These are phyloP conservation scores for Sporisorium graminicola DNA, from an alignment of 1,284 basidiomycete genomes.

Conservation along the genomic window DNA sequence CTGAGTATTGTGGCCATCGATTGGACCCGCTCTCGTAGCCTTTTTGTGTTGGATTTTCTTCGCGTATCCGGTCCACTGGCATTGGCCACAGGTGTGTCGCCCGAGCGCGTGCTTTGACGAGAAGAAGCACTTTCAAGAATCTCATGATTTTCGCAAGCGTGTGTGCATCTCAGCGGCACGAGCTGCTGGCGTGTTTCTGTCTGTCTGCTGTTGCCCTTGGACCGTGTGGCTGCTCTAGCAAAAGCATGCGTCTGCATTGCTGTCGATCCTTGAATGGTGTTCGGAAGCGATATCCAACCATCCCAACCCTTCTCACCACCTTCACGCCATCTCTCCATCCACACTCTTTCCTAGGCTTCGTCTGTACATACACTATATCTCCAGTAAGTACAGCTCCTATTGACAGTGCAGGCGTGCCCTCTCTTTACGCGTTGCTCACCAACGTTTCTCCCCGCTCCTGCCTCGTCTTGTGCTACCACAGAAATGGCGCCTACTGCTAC, in stretches of 20 bases:
- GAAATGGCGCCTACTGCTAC: conserved; percentile 54
- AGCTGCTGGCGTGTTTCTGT: background rate
- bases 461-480: background rate
- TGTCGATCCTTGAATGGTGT: conserved; percentile 1
- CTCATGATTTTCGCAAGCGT: conserved; percentile 13
- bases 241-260: background rate
- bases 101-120: background rate
- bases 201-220: background rate
- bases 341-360: background rate
- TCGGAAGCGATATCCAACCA: background rate
- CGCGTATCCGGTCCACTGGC: background rate
- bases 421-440: background rate
- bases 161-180: background rate
- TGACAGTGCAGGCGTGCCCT: no score
- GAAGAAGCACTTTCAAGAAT: conserved; percentile 5
- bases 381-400: conserved; percentile 1
- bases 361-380: conserved; percentile 12
- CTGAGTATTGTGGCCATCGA: background rate
- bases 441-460: background rate
- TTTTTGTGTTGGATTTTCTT: conserved; percentile 10
- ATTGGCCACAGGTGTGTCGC: background rate
- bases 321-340: background rate
- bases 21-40: background rate
- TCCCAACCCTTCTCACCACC: background rate
- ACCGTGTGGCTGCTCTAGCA: no score